Conservation (phyloP, 768 basidiomycete genomes). For the Pisolithus sp. region DNA sequence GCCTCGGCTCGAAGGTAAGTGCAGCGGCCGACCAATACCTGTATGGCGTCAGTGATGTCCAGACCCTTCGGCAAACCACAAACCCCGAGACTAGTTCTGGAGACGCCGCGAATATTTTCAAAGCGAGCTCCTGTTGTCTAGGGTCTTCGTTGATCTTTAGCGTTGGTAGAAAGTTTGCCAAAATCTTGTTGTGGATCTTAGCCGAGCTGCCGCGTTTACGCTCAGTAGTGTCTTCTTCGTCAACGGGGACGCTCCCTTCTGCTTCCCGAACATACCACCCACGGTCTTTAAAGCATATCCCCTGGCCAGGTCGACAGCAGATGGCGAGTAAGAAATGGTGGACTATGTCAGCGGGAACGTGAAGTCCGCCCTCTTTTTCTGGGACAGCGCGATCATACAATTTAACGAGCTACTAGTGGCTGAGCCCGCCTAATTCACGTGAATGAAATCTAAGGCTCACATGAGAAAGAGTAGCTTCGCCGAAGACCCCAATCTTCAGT, state of each 20-base stretch:
- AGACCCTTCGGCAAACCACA: conserved; percentile 14
- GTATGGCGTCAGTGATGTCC: conserved; percentile 9
- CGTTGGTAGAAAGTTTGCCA: conserved; percentile 64
- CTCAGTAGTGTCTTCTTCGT: conserved; percentile 34
- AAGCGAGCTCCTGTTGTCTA: conserved; percentile 75
- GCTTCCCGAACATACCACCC: conserved; percentile 85
- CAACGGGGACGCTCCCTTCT: conserved; percentile 32
- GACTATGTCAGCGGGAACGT: conserved; percentile 68
- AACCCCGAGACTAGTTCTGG: conserved; percentile 83
- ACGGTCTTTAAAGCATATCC: conserved; percentile 81
- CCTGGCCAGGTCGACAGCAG: conserved; percentile 72
- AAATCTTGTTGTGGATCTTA: conserved; percentile 76
- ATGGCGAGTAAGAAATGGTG: conserved; percentile 86
- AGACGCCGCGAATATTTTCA: conserved; percentile 75
- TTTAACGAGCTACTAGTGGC: conserved; percentile 50
- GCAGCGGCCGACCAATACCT: conserved; percentile 70
- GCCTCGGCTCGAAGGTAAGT: conserved; percentile 76
- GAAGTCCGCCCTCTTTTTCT: conserved; percentile 43
- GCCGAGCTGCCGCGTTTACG: conserved; percentile 27
- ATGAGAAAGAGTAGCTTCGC: conserved; percentile 55
- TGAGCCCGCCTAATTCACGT: not conserved
- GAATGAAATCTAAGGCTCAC: conserved; percentile 33
- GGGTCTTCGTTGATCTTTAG: conserved; percentile 87
- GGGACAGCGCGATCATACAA: conserved; percentile 58
- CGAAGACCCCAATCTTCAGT: conserved; percentile 66